Base-by-base conservation (phyloP, 768 basidiomycete species). In the Mycena maculata region DNA sequence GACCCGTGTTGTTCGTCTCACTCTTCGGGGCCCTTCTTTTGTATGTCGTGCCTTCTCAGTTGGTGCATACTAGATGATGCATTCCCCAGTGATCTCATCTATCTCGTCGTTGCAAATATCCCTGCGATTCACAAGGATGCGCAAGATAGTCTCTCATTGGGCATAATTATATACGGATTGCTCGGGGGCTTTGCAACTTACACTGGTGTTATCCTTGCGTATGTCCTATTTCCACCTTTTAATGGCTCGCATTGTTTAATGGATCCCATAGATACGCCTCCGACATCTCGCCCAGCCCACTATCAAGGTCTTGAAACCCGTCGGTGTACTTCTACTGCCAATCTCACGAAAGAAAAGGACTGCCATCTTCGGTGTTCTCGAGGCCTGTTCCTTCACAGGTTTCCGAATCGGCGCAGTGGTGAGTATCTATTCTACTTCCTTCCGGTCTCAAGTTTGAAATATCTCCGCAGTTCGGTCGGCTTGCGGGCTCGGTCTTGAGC, bases 161-260 rank as follows among this genome's bases (percentile, higher is more conserved):
- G 60, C 5, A 0, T 67, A 20, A 67, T 67, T 20, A 33, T 67
- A 11, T 45, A 67, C 2, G 60, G 60, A 2, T 18, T 67, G 6
- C 66, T 67, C 15, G 66, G 66, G 4, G 66, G 66, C 27, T 61
- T 57, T 7, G 54, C 66, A 13, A 53, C 66, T 1, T 67, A 39
- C 28, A 57, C 50, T 10, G 66, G 54, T 10, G 60, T 53, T 16
- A 33, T 67, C 18, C 55, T 57, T 45, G 66, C 66, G 66, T 67
- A 56, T 36, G 45, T 39, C 2, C 38, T 18, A 38, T 23, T 6
- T 39, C 11, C 10, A 12, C 11, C 16, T 33, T 12, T 22, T 2
- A 8, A 4, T 6, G 12, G 27, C 47, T 49, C 20, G 31, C 12
- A 42, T 2, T 9, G 4, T 22, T 0, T 44, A 6, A 16, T 42